These are phyloP conservation scores for Vanilla planifolia DNA, from an alignment of 106 monocot species.

Conservation along the genomic window DNA sequence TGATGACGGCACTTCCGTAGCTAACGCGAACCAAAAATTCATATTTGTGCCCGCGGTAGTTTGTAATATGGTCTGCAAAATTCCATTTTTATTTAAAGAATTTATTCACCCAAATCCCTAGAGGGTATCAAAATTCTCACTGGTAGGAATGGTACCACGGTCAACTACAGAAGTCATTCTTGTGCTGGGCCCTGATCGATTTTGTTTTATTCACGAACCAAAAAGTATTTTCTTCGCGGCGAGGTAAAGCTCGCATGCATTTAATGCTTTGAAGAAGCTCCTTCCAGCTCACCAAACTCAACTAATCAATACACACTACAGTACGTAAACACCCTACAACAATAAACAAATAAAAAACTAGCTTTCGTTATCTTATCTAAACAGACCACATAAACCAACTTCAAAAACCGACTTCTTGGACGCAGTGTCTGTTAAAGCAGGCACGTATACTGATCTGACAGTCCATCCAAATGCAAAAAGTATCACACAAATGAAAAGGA, in stretches of 20 bases:
- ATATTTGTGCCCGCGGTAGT: too few relatives aligned
- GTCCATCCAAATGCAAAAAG: constrained; percentile 3
- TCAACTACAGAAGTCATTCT: neutral
- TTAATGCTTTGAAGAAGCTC: neutral
- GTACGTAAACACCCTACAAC: too few relatives aligned
- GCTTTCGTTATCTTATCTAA: neutral
- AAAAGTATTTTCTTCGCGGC: neutral
- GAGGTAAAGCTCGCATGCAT: too few relatives aligned
- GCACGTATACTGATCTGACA: neutral
- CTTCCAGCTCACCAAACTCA: neutral
- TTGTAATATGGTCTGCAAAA: too few relatives aligned
- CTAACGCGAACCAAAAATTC: too few relatives aligned
- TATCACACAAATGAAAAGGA: neutral
- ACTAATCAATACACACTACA: too few relatives aligned
- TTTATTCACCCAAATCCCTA: too few relatives aligned
- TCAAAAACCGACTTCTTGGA: neutral
- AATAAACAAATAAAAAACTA: neutral
- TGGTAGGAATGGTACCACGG: too few relatives aligned
- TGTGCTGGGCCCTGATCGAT: neutral
- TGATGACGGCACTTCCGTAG: too few relatives aligned
- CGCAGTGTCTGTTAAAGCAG: neutral
- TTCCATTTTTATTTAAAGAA: too few relatives aligned
- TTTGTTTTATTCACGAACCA: neutral
- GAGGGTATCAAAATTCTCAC: too few relatives aligned
- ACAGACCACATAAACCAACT: neutral